phyloP scores from a whole-genome alignment of 2,329 filamentous ascomycete species.

The Clarireedia paspali region DNA sequence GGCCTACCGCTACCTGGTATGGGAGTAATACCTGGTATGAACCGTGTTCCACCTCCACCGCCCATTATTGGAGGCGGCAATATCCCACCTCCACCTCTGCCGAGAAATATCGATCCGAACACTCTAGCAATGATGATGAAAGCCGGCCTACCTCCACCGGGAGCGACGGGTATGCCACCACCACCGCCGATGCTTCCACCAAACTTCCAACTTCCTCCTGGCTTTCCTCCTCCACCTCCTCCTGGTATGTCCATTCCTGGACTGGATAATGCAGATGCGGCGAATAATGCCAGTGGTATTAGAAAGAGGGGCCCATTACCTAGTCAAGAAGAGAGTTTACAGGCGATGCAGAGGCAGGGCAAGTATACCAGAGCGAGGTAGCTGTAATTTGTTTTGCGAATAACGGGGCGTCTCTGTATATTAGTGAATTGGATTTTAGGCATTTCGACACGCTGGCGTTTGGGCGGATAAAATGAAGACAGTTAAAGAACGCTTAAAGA shows the following conservation, averaged over 20 bases:
- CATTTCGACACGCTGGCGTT: slow-evolving; percentile 2
- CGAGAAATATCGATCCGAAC: slow-evolving; percentile 5
- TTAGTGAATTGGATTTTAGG: slow-evolving; percentile 6
- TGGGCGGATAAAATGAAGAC: background rate
- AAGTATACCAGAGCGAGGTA: slow-evolving; percentile 45
- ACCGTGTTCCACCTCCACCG: slow-evolving; percentile 28
- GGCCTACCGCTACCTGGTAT: slow-evolving; percentile 28
- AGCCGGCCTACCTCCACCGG: slow-evolving; percentile 52
- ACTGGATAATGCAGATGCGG: slow-evolving; percentile 16
- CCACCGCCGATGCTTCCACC: slow-evolving; percentile 39
- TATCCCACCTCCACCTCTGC: slow-evolving; percentile 6
- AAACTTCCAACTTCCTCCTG: slow-evolving; percentile 19
- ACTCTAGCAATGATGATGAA: slow-evolving; percentile 37
- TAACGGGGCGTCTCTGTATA: slow-evolving; percentile 11
- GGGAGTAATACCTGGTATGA: slow-evolving; percentile 40
- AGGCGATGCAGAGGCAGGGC: slow-evolving; percentile 63
- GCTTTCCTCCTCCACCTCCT: slow-evolving; percentile 33
- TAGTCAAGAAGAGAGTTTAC: slow-evolving; percentile 75
- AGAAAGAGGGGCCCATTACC: slow-evolving; percentile 64
- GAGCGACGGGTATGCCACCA: slow-evolving; percentile 33
- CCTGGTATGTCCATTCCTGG: slow-evolving; percentile 30
- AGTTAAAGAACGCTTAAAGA: background rate
- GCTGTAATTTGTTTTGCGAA: background rate
- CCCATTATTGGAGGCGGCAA: slow-evolving; percentile 18
- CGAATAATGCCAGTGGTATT: slow-evolving; percentile 30